Base-by-base conservation (phyloP, 2,329 filamentous ascomycete genomes). In the Colletotrichum sidae region DNA sequence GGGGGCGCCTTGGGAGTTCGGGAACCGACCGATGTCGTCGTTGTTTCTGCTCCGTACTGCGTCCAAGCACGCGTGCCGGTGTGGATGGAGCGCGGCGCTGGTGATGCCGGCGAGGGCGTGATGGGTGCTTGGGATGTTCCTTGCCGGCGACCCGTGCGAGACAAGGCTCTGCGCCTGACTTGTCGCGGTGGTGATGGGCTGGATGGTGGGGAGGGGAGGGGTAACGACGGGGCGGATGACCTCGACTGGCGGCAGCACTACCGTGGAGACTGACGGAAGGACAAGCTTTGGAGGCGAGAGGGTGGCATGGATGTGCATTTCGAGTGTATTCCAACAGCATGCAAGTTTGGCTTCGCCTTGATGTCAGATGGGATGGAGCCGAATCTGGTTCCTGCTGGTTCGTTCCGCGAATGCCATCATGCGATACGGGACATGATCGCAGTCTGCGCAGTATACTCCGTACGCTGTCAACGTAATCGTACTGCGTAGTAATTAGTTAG, bases 91-190 rank as follows among this genome's bases (percentile, higher is more conserved):
- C 12, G 13, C 35, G 37, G 15, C 8, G 34, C 49, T 49, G 51
- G 57, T 46, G 57, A 55, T 50, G 17, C 51, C 33, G 45, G 15
- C 11, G 51, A 52, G 38, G 60, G 57, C 46, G 58, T 65, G 62
- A 62, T 33, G 39, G n/a, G 61, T 45, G 57, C 61, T 65, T 35
- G 61, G 58, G 62, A 35, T 56, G 62, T 62, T 58, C 62, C 41
- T 61, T 44, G 25, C 46, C 10, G n/a, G 34, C 57, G 39, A 39
- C 17, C n/a, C 13, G 50, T 44, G 50, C 50, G 51, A 65, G 61
- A 65, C 61, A 51, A 42, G 45, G 61, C 57, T 50, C 37, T 51
- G 52, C 51, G 57, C 61, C 57, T 61, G 61, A 61, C 39, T 51
- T 25, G 25, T 55, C 39, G 38, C 45, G 44, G 56, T 54, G 25